These are phyloP conservation scores for Sclerotinia glacialis DNA, from an alignment of 2,329 filamentous ascomycete species.

Conservation along the genomic window DNA sequence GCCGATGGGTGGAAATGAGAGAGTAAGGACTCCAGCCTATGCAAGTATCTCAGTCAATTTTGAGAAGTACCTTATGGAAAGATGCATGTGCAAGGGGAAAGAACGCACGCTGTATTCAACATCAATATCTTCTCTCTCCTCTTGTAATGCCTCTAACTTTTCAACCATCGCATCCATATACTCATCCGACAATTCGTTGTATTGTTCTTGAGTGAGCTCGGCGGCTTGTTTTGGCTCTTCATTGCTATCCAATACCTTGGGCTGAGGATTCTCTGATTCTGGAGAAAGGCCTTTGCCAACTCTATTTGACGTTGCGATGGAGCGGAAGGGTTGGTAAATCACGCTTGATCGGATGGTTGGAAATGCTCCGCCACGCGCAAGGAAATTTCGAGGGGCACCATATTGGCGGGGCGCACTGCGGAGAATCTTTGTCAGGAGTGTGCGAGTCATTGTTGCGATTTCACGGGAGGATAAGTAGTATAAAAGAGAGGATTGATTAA, in stretches of 20 bases:
- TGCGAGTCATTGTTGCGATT: conserved; percentile 16
- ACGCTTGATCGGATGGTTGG: not conserved
- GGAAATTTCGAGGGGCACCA: conserved; percentile 1
- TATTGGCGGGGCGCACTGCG: conserved; percentile 9
- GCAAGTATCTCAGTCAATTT: not conserved
- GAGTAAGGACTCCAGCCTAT: conserved; percentile 81
- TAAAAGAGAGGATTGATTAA: not conserved
- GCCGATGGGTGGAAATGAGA: conserved; percentile 66
- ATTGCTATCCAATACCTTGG: conserved; percentile 44
- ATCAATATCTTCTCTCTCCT: conserved; percentile 72
- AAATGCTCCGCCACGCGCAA: not conserved
- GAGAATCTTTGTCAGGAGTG: conserved; percentile 11
- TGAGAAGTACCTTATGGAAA: not conserved
- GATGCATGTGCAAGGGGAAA: conserved; percentile 3
- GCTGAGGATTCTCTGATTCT: conserved; percentile 53
- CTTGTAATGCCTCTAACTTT: conserved; percentile 70
- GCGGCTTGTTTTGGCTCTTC: conserved; percentile 52
- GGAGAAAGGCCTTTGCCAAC: conserved; percentile 55
- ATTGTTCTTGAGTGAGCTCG: conserved; percentile 66
- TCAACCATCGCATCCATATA: conserved; percentile 62
- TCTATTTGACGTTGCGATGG: conserved; percentile 41
- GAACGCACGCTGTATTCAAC: conserved; percentile 79
- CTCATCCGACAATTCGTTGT: conserved; percentile 72
- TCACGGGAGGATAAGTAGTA: not conserved
- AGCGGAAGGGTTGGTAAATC: conserved; percentile 22